Evolutionary conservation across 2,329 filamentous ascomycete genomes (phyloP).

Genomic region (Tolypocladium ovalisporum): DNA sequence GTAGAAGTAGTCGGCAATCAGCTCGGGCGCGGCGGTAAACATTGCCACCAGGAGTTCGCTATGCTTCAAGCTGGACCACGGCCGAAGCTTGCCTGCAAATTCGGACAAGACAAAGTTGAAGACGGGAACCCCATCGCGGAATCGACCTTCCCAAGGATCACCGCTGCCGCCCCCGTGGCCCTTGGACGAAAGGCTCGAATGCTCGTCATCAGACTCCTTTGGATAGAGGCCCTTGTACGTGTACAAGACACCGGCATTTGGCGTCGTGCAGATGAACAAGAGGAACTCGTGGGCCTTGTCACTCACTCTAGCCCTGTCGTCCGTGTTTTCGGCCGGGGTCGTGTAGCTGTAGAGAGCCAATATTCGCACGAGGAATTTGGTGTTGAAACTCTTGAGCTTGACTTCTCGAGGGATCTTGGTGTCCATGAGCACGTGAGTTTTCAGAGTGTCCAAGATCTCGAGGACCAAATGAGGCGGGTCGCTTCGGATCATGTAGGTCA

Average conservation of each 20-base stretch:
- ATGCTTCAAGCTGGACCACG: slow-evolving; percentile 73
- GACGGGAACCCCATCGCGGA: slow-evolving; percentile 55
- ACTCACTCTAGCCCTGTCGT: slow-evolving; percentile 41
- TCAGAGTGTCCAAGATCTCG: slow-evolving; percentile 64
- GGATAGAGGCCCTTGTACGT: slow-evolving; percentile 79
- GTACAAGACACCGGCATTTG: slow-evolving; percentile 62
- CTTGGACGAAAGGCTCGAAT: slow-evolving; percentile 8
- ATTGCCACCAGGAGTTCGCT: slow-evolving; percentile 71
- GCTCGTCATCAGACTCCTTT: slow-evolving; percentile 47
- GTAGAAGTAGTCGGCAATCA: slow-evolving; percentile 79
- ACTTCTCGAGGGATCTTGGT: slow-evolving; percentile 58
- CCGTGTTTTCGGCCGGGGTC: slow-evolving; percentile 29
- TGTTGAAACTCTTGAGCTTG: slow-evolving; percentile 68
- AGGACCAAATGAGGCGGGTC: slow-evolving; percentile 66
- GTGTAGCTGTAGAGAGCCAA: slow-evolving; percentile 59
- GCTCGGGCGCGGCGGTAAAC: slow-evolving; percentile 71
- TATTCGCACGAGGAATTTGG: slow-evolving; percentile 61
- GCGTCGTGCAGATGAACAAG: slow-evolving; percentile 60
- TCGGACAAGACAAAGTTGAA: slow-evolving; percentile 71
- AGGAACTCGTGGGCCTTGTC: slow-evolving; percentile 68
- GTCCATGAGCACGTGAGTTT: slow-evolving; percentile 63
- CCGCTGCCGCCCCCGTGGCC: slow-evolving; percentile 27
- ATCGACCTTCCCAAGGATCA: slow-evolving; percentile 59
- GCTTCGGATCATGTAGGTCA: slow-evolving; percentile 67
- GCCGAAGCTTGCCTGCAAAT: slow-evolving; percentile 68